These are phyloP conservation scores for Maudiozyma barnettii DNA, from an alignment of 805 yeast genomes.

Conservation along the genomic window DNA sequence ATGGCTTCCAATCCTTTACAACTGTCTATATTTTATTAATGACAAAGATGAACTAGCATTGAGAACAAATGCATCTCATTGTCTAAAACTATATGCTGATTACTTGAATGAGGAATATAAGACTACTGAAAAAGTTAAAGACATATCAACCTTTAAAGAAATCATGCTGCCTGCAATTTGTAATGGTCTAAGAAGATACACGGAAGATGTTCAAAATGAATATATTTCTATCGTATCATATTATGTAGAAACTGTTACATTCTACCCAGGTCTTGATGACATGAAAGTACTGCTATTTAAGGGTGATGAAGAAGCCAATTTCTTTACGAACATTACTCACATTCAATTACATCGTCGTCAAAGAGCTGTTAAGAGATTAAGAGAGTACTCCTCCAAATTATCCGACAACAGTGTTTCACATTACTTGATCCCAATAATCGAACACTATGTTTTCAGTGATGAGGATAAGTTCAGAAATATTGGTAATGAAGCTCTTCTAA, in stretches of 20 bases:
- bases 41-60: conserved; percentile 74
- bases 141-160: conserved; percentile 37
- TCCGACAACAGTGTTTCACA: conserved; percentile 58
- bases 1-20: conserved; percentile 74
- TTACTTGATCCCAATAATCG: conserved; percentile 76
- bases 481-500: conserved; percentile 53
- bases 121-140: conserved; percentile 12
- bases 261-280: conserved; percentile 47
- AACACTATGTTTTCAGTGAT: conserved; percentile 56
- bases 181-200: conserved; percentile 50
- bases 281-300: conserved; percentile 53
- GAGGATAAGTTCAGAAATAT: conserved; percentile 53
- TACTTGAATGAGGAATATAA: conserved; percentile 30
- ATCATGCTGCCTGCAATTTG: conserved; percentile 57
- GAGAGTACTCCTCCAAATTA: conserved; percentile 38
- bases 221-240: conserved; percentile 59
- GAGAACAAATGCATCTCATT: conserved; percentile 64
- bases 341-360: conserved; percentile 81
- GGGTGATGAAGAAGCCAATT: conserved; percentile 77
- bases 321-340: conserved; percentile 67
- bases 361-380: conserved; percentile 64
- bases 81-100: conserved; percentile 59
- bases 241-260: conserved; percentile 40
- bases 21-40: conserved; percentile 58
- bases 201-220: conserved; percentile 62